A percentile compares a stretch with the other conserved stretches of the same genome.
phyloP scores from a whole-genome alignment of 2,329 filamentous ascomycete genomes.

The Neophaeococcomyces aloes region DNA sequence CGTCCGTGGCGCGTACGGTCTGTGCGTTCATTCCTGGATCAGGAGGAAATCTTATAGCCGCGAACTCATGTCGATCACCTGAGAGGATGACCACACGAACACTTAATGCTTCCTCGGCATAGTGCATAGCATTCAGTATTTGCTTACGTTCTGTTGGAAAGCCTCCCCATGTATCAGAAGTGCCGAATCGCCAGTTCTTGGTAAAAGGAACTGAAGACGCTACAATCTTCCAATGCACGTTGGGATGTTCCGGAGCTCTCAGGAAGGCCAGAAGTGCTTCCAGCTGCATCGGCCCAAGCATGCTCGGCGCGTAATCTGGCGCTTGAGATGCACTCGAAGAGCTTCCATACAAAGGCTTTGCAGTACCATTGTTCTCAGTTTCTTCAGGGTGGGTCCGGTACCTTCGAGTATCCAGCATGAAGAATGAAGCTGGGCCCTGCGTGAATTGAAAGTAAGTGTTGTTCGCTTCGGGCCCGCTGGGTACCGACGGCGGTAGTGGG shows the following conservation, averaged over 20 bases:
- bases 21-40: slow-evolving; percentile 21
- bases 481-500: slow-evolving; percentile 49
- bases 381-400: slow-evolving; percentile 53
- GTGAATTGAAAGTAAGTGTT: slow-evolving; percentile 82
- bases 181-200: slow-evolving; percentile 90
- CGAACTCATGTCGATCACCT: slow-evolving; percentile 95
- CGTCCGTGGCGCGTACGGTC: slow-evolving; percentile 23
- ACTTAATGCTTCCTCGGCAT: slow-evolving; percentile 58
- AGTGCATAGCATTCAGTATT: slow-evolving; percentile 88
- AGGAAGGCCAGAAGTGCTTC: slow-evolving; percentile 71
- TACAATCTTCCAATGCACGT: slow-evolving; percentile 87
- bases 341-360: slow-evolving; percentile 10
- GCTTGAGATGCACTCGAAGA: slow-evolving; percentile 6
- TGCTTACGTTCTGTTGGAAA: slow-evolving; percentile 69
- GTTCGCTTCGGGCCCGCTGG: slow-evolving; percentile 33
- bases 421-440: slow-evolving; percentile 86
- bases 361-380: slow-evolving; percentile 5
- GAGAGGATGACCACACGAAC: slow-evolving; percentile 73
- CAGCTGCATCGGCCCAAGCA: slow-evolving; percentile 73
- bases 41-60: slow-evolving; percentile 64
- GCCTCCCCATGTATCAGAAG: slow-evolving; percentile 85
- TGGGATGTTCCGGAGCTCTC: slow-evolving; percentile 56
- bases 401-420: slow-evolving; percentile 83
- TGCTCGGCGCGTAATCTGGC: slow-evolving; percentile 55
- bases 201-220: slow-evolving; percentile 89